A percentile compares a stretch with the other conserved stretches of the same genome.
Conservation (phyloP, 495 filamentous ascomycete genomes). For the Cercophora newfieldiana region DNA sequence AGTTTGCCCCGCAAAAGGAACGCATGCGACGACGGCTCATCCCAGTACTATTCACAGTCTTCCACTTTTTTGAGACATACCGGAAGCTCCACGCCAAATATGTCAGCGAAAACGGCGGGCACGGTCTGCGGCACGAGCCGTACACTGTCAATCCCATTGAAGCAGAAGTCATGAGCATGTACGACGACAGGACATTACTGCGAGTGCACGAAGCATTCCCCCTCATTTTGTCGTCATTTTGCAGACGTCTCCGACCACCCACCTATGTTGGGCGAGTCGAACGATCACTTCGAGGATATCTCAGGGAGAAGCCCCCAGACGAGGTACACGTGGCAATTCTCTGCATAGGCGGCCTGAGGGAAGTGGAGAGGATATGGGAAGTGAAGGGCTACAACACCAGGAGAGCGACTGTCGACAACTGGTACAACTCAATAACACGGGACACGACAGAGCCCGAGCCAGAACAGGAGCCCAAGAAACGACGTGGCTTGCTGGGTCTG, state of each 20-base stretch:
- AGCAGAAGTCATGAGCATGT: slow-evolving; percentile 54
- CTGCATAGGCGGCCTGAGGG: slow-evolving; percentile 54
- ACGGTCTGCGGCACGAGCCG: slow-evolving; percentile 39
- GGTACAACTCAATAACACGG: slow-evolving; percentile 50
- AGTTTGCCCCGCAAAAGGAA: slow-evolving; percentile 55
- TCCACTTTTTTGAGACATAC: slow-evolving; percentile 61
- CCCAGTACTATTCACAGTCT: slow-evolving; percentile 55
- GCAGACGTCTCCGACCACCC: slow-evolving; percentile 54
- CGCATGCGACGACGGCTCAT: slow-evolving; percentile 58
- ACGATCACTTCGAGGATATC: slow-evolving; percentile 56
- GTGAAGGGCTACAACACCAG: slow-evolving; percentile 58
- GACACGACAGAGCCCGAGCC: slow-evolving; percentile 42
- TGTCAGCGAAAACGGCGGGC: slow-evolving; percentile 43
- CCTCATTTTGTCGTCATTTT: slow-evolving; percentile 56
- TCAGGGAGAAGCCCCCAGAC: slow-evolving; percentile 55
- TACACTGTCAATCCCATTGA: slow-evolving; percentile 56
- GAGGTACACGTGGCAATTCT: slow-evolving; percentile 57
- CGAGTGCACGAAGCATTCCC: slow-evolving; percentile 58
- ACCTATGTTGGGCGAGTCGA: slow-evolving; percentile 58
- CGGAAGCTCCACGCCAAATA: slow-evolving; percentile 55
- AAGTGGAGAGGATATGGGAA: slow-evolving; percentile 59
- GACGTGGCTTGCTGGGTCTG: slow-evolving; percentile 47
- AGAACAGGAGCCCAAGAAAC: slow-evolving; percentile 44
- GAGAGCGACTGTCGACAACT: slow-evolving; percentile 52
- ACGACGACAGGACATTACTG: slow-evolving; percentile 56